phyloP scores from a whole-genome alignment of 805 yeast genomes.

The Starmerella sp. region DNA sequence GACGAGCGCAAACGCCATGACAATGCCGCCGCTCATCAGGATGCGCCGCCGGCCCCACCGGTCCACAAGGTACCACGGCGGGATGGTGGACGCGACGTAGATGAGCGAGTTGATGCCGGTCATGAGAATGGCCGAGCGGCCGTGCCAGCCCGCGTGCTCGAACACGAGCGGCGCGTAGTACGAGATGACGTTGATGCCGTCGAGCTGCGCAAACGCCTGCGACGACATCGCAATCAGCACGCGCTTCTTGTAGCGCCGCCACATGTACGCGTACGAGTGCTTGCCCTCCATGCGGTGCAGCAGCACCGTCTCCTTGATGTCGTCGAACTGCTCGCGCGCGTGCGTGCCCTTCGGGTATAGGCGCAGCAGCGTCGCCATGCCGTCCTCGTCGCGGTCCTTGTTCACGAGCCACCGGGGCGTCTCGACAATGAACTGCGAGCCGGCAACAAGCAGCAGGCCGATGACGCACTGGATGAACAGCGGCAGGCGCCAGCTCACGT shows the following conservation, averaged over 20 bases:
- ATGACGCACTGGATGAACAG: conserved; percentile 63
- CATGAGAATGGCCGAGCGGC: conserved; percentile 78
- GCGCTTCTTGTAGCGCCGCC: conserved; percentile 62
- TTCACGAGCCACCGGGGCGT: conserved; percentile 85
- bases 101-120: conserved; percentile 67
- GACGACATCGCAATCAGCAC: conserved; percentile 82
- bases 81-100: conserved; percentile 56
- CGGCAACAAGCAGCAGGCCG: conserved; percentile 55
- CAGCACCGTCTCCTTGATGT: conserved; percentile 70
- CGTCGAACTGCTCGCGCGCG: conserved; percentile 64
- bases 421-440: conserved; percentile 72
- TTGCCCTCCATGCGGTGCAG: conserved; percentile 74
- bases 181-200: conserved; percentile 85
- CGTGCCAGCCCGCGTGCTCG: conserved; percentile 91
- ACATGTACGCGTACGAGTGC: conserved; percentile 60
- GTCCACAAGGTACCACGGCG: conserved; percentile 87
- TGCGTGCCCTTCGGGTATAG: conserved; percentile 48
- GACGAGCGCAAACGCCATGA: conserved; percentile 64
- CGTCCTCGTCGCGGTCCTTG: conserved; percentile 68
- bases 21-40: conserved; percentile 61
- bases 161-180: conserved; percentile 90
- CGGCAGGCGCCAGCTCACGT: conserved; percentile 70
- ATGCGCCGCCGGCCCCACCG: conserved; percentile 88
- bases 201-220: conserved; percentile 84
- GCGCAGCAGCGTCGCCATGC: conserved; percentile 73